A percentile compares a stretch with the other conserved stretches of the same genome.
These are phyloP conservation scores for Apiospora hydei DNA, from an alignment of 2,329 filamentous ascomycete species.

Conservation along the genomic window DNA sequence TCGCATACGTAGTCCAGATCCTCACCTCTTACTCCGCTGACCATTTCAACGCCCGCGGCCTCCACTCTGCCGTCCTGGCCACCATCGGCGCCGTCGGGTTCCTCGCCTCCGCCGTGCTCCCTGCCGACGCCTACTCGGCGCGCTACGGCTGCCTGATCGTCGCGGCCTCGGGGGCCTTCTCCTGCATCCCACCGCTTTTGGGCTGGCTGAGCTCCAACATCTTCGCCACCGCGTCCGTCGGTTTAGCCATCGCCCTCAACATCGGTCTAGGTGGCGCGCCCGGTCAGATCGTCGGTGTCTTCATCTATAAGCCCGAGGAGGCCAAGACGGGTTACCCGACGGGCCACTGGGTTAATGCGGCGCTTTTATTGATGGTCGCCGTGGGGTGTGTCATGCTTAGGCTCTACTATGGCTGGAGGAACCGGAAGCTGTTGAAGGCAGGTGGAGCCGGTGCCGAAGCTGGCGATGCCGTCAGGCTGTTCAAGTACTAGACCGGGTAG, in stretches of 20 bases:
- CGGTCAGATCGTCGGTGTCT: slow-evolving; percentile 74
- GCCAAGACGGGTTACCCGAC: slow-evolving; percentile 68
- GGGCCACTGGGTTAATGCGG: slow-evolving; percentile 73
- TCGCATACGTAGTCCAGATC: slow-evolving; percentile 38
- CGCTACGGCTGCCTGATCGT: slow-evolving; percentile 75
- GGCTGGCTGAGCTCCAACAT: slow-evolving; percentile 74
- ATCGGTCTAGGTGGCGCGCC: slow-evolving; percentile 69
- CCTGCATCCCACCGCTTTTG: slow-evolving; percentile 71
- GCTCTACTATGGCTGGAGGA: slow-evolving; percentile 60
- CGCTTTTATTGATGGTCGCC: slow-evolving; percentile 64
- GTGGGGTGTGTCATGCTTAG: slow-evolving; percentile 59
- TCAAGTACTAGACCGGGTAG: slow-evolving; percentile 41
- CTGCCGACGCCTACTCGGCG: slow-evolving; percentile 61
- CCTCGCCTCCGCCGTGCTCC: slow-evolving; percentile 67
- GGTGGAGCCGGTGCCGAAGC: slow-evolving; percentile 33
- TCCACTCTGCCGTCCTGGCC: slow-evolving; percentile 51
- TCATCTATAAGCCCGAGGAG: slow-evolving; percentile 73
- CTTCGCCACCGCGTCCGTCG: slow-evolving; percentile 67
- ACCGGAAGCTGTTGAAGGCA: slow-evolving; percentile 44
- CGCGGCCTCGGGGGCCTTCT: slow-evolving; percentile 69
- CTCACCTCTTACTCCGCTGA: slow-evolving; percentile 66
- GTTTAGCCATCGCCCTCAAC: slow-evolving; percentile 73
- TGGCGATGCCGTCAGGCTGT: slow-evolving; percentile 40
- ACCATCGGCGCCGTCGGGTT: slow-evolving; percentile 56
- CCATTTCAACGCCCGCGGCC: slow-evolving; percentile 59